These are phyloP conservation scores for Saccharomyces hybrid DNA, from an alignment of 1,139 yeast genomes.

Conservation along the genomic window DNA sequence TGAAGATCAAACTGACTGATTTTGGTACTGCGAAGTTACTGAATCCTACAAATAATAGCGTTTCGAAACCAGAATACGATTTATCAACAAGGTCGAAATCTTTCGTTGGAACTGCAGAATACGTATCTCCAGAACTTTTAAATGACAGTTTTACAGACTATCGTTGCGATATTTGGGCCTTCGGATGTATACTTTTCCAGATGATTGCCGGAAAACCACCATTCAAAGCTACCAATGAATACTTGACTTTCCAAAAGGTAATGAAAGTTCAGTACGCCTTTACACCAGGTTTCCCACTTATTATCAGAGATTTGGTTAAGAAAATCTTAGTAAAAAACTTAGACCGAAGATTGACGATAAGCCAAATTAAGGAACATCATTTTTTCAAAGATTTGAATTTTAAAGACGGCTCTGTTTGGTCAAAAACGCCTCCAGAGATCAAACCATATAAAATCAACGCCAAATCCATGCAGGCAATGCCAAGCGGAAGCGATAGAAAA, in stretches of 20 bases:
- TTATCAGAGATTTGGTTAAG: conserved; percentile 66
- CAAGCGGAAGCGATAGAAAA: conserved; percentile 29
- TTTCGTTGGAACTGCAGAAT: conserved; percentile 66
- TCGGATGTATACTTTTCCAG: conserved; percentile 89
- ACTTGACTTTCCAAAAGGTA: conserved; percentile 87
- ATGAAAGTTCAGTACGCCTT: conserved; percentile 76
- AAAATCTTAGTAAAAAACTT: conserved; percentile 61
- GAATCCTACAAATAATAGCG: conserved; percentile 37
- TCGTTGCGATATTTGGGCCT: conserved; percentile 92
- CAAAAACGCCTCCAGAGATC: conserved; percentile 60
- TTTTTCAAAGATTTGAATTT: conserved; percentile 68
- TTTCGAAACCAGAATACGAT: conserved; percentile 41
- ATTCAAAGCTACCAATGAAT: conserved; percentile 92
- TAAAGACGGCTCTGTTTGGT: conserved; percentile 59
- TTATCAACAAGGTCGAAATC: conserved; percentile 67
- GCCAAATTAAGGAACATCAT: conserved; percentile 66
- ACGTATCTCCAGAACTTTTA: conserved; percentile 89
- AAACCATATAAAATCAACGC: conserved; percentile 59
- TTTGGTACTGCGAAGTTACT: conserved; percentile 94
- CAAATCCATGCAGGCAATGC: conserved; percentile 38
- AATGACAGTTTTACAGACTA: conserved; percentile 79
- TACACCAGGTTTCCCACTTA: conserved; percentile 68
- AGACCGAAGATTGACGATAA: conserved; percentile 57
- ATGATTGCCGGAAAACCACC: conserved; percentile 95
- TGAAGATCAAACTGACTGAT: conserved; percentile 88